A percentile compares a stretch with the other conserved stretches of the same genome.
Evolutionary conservation across 2,329 filamentous ascomycete species (phyloP).

Genomic region (Trichoderma asperellum): DNA sequence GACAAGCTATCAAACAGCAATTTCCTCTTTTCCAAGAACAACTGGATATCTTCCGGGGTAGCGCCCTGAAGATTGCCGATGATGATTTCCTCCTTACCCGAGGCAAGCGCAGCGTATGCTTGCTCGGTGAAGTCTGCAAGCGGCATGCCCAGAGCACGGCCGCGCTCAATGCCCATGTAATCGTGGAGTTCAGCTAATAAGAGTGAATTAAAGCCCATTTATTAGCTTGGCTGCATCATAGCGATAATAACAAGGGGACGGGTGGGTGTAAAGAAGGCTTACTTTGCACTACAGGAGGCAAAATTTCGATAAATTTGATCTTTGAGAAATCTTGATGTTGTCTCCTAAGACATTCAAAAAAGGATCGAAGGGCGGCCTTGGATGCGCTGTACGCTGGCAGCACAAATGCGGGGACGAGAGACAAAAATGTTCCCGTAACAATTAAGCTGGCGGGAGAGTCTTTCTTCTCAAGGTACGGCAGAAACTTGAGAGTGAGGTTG

Average conservation of each 20-base stretch:
- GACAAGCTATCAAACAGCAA: slow-evolving; percentile 8
- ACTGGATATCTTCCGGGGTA: background rate
- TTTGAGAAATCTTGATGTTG: slow-evolving; percentile 30
- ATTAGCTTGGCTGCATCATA: background rate
- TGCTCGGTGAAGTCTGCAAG: slow-evolving; percentile 20
- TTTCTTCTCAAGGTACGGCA: slow-evolving; percentile 31
- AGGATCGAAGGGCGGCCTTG: slow-evolving; percentile 34
- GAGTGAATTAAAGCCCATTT: background rate
- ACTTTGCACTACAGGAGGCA: slow-evolving; percentile 34
- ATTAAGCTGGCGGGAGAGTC: slow-evolving; percentile 28
- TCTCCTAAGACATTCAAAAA: slow-evolving; percentile 32
- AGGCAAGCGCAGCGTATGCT: slow-evolving; percentile 17
- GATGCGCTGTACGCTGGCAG: slow-evolving; percentile 33
- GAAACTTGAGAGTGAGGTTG: slow-evolving; percentile 33
- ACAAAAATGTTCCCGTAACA: slow-evolving; percentile 33
- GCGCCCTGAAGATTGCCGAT: slow-evolving; percentile 2
- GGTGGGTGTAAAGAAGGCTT: background rate
- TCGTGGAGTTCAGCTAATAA: slow-evolving; percentile 21
- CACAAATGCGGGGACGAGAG: slow-evolving; percentile 29
- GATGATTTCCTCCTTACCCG: slow-evolving; percentile 19
- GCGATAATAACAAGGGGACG: background rate
- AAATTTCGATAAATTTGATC: slow-evolving; percentile 32
- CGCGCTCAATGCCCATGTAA: slow-evolving; percentile 18
- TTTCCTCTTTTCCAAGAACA: slow-evolving; percentile 6
- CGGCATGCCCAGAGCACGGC: slow-evolving; percentile 22